Percentiles rank a stretch among this genome's conserved stretches.
These are phyloP conservation scores for Xylaria longipes DNA, from an alignment of 495 filamentous ascomycete genomes.

Conservation along the genomic window DNA sequence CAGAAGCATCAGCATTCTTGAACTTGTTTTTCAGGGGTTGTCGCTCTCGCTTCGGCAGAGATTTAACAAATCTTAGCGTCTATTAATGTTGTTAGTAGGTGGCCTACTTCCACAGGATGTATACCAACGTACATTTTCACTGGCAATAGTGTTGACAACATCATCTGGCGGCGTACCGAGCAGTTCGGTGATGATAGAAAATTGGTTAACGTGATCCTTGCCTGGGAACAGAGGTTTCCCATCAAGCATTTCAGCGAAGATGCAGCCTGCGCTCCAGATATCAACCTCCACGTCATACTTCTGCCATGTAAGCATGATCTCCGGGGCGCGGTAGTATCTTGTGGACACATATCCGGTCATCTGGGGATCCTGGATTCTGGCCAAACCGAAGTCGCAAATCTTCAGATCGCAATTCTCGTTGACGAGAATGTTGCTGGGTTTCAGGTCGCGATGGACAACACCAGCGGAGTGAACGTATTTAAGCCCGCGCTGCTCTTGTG, in stretches of 20 bases:
- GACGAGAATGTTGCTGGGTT: constrained; percentile 97
- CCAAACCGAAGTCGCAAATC: constrained; percentile 98
- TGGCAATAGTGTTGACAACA: constrained; percentile 97
- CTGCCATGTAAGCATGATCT: constrained; percentile 99
- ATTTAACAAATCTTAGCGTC: constrained; percentile 97
- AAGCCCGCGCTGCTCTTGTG: constrained; percentile 78
- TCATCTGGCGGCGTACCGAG: constrained; percentile 98
- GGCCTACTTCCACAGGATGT: neutral
- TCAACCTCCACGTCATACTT: constrained; percentile 99
- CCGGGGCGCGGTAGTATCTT: constrained; percentile 95
- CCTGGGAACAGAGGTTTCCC: constrained; percentile 98
- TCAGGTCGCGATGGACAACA: constrained; percentile 96
- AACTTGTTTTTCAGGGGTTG: constrained; percentile 92
- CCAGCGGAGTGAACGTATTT: constrained; percentile 99
- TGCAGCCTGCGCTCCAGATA: constrained; percentile 99
- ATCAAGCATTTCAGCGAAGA: constrained; percentile 99
- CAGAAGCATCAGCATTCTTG: constrained; percentile 90
- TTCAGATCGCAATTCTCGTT: constrained; percentile 99
- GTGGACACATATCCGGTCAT: constrained; percentile 99
- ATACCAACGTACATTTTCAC: constrained; percentile 79
- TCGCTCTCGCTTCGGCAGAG: constrained; percentile 92
- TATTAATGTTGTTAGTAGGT: constrained; percentile 44
- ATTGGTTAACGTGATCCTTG: constrained; percentile 99
- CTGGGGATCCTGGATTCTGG: constrained; percentile 98
- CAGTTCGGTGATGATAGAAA: constrained; percentile 98